Base-by-base conservation (phyloP, 1,284 basidiomycete genomes). In the Inonotus obliquus region DNA sequence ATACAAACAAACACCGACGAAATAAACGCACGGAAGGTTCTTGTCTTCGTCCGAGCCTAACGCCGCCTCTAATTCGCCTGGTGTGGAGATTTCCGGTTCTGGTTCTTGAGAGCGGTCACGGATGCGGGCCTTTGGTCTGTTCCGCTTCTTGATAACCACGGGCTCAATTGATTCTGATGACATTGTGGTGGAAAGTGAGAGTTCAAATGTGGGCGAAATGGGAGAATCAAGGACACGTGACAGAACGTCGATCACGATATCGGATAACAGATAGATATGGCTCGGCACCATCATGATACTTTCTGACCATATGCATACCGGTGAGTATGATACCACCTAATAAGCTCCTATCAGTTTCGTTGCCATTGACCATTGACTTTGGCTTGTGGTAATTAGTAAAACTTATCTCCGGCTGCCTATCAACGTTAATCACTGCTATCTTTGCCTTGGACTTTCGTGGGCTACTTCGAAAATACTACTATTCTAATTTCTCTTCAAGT, bases 121-220 rank as follows among this genome's bases (percentile, higher is more conserved):
- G 49, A 79, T 65, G 38, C 77, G 76, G 39, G 79, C 76, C 66
- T 80, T 80, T 41, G 86, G 85, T 47, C 86, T 79, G 59, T 76
- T 77, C 32, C 86, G 83, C 75, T 83, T 86, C 75, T 82, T 87
- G 73, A 87, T 83, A 77, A 85, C 81, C 62, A 60, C 56, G 39
- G 38, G 14, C 19, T 19, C 21, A 25, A 19, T 19, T 10, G 51
- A 11, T n/a, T 25, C 47, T 35, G 56, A 35, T 27, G 51, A 52
- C 51, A 52, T 52, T 37, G 51, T 27, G 17, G 32, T 19, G 13
- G 1, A 35, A n/a, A 17, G 29, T 13, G n/a, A 52, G 29, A 17
- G 51, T 5, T 35, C 25, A 23, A 56, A n/a, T 1, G 9, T 52
- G 17, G 27, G 27, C 14, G 35, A 29, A 19, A 32, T 35, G 51